Percentiles rank a stretch among this genome's conserved stretches.
phyloP scores from a whole-genome alignment of 2,329 filamentous ascomycete species.

The Botryotinia narcissicola region DNA sequence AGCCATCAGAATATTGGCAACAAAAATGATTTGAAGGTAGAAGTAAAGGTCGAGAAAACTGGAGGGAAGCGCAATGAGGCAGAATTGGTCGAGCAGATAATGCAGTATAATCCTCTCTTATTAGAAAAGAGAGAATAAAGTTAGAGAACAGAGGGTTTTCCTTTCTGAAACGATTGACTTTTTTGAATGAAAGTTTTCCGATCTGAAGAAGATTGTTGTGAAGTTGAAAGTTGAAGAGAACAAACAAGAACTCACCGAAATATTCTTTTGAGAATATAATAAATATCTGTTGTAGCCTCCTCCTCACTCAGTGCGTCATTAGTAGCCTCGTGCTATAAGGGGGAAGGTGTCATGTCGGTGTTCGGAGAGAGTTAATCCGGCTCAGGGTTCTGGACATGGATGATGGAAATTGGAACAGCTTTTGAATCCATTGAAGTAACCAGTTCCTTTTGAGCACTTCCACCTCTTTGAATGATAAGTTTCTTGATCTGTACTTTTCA shows the following conservation, averaged over 20 bases:
- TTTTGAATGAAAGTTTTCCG: neutral
- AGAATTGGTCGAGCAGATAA: neutral
- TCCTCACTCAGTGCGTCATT: neutral
- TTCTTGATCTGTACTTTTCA: neutral
- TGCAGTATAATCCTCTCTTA: neutral
- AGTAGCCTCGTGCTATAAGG: neutral
- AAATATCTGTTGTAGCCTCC: neutral
- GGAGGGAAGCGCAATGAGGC: too few relatives aligned
- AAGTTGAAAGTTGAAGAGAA: neutral
- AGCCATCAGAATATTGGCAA: neutral
- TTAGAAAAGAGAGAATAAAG: neutral
- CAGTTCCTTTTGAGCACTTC: neutral
- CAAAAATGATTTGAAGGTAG: neutral
- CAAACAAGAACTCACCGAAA: neutral
- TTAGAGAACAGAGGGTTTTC: neutral
- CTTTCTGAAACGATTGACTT: neutral
- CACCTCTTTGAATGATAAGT: neutral
- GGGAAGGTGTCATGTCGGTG: neutral
- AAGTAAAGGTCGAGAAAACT: neutral
- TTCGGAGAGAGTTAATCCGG: conserved; percentile 1
- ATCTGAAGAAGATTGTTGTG: neutral
- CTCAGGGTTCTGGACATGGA: neutral
- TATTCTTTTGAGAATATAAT: conserved; percentile 3
- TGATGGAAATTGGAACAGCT: conserved; percentile 10
- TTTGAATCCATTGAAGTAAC: neutral